Percentiles rank a stretch among this genome's conserved stretches.
These are phyloP conservation scores for Pichia kudriavzevii DNA, from an alignment of 1,139 yeast genomes.

Conservation along the genomic window DNA sequence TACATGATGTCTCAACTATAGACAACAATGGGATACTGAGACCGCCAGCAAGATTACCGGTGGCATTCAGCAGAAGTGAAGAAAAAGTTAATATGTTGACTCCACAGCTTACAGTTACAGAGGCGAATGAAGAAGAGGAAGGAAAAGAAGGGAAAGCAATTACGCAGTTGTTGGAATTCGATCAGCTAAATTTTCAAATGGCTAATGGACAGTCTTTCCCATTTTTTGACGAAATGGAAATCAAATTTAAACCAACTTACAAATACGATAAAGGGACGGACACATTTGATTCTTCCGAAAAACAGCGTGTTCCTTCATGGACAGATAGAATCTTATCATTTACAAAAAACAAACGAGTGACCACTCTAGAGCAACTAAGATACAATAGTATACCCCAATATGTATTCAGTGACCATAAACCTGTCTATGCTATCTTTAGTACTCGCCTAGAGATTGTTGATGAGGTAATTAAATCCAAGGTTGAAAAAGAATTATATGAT, in stretches of 20 bases:
- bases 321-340: constrained; percentile 68
- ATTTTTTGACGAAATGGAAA: constrained; percentile 73
- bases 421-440: constrained; percentile 73
- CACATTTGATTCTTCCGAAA: constrained; percentile 79
- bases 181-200: constrained; percentile 82
- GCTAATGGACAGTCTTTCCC: constrained; percentile 73
- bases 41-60: too few species aligned
- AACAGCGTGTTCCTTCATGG: constrained; percentile 93
- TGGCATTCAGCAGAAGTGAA: constrained; percentile 5
- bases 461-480: constrained; percentile 47
- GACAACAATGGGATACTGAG: not conserved
- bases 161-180: constrained; percentile 54
- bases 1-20: not conserved
- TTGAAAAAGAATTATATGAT: constrained; percentile 57
- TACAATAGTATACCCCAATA: constrained; percentile 59
- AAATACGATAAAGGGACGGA: constrained; percentile 88
- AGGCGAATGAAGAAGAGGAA: too few species aligned
- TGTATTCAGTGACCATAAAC: constrained; percentile 85
- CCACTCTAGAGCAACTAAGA: constrained; percentile 45
- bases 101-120: constrained; percentile 4
- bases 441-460: constrained; percentile 66
- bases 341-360: constrained; percentile 40
- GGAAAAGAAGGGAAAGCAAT: constrained; percentile 25
- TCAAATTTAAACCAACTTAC: constrained; percentile 82
- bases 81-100: constrained; percentile 6